Percentiles rank a stretch among this genome's conserved stretches.
These are phyloP conservation scores for Skeletonema menzelii DNA, from an alignment of 108 stramenopile species.

Conservation along the genomic window DNA sequence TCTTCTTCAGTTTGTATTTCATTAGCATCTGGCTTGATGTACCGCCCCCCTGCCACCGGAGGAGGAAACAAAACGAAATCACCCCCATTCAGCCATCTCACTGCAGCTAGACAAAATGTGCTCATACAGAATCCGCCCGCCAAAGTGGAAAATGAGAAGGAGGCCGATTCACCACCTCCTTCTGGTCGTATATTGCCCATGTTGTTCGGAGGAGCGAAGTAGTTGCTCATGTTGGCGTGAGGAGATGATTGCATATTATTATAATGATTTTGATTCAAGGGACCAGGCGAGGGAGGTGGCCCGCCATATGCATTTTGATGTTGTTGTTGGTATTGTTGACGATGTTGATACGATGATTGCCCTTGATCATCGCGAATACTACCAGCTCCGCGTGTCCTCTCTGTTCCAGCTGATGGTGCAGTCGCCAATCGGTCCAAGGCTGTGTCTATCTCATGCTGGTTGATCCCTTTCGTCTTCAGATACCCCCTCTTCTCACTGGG, in stretches of 20 bases:
- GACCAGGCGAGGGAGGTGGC: neutral
- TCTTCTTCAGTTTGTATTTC: constrained; percentile 14
- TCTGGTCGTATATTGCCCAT: neutral
- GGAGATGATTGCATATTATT: neutral
- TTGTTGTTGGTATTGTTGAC: neutral
- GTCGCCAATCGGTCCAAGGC: constrained; percentile 24
- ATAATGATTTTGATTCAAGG: neutral
- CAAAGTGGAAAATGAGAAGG: constrained; percentile 24
- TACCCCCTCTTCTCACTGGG: constrained; percentile 15
- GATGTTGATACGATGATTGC: too few relatives aligned
- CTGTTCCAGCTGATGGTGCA: neutral
- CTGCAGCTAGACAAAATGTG: constrained; percentile 53
- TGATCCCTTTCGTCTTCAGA: constrained; percentile 18
- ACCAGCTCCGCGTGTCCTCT: neutral
- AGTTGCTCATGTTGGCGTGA: neutral
- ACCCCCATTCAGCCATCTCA: constrained; percentile 88
- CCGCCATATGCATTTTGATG: neutral
- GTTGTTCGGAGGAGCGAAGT: neutral
- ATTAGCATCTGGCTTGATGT: neutral
- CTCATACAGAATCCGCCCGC: constrained; percentile 40
- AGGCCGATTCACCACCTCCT: neutral
- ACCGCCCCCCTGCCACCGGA: constrained; percentile 15
- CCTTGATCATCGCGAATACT: neutral
- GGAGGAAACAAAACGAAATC: constrained; percentile 79
- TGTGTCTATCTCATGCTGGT: constrained; percentile 13